Evolutionary conservation across 1,284 basidiomycete species (phyloP).

Genomic region (Ganoderma resinaceum): DNA sequence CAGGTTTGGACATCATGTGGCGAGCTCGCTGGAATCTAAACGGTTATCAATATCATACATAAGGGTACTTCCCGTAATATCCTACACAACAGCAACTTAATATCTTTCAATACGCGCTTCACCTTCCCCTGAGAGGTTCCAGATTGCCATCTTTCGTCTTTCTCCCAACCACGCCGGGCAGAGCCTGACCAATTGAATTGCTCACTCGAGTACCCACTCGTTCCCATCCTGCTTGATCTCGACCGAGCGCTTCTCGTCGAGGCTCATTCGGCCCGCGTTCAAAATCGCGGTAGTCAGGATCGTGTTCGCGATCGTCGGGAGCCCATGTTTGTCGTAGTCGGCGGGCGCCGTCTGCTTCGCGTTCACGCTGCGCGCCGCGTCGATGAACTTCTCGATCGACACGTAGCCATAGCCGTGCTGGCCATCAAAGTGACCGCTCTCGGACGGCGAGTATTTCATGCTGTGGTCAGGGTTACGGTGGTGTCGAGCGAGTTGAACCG

Average conservation of each 20-base stretch:
- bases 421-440: slow-evolving; percentile 91
- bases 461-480: slow-evolving; percentile 45
- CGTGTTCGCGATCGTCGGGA: slow-evolving; percentile 90
- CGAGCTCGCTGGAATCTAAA: not conserved
- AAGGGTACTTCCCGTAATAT: not conserved
- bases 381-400: slow-evolving; percentile 93
- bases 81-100: not conserved
- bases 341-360: slow-evolving; percentile 66
- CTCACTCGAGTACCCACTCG: slow-evolving; percentile 75
- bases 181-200: not conserved
- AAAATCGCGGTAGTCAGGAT: slow-evolving; percentile 92
- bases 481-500: not conserved
- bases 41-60: not conserved
- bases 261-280: slow-evolving; percentile 86
- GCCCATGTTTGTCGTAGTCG: slow-evolving; percentile 81
- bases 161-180: not conserved
- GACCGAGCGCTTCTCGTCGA: slow-evolving; percentile 88
- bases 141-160: not conserved
- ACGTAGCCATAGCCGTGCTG: slow-evolving; percentile 92
- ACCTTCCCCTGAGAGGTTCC: not conserved
- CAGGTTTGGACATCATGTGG: not conserved
- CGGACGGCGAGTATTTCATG: slow-evolving; percentile 94
- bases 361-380: slow-evolving; percentile 81
- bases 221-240: slow-evolving; percentile 69
- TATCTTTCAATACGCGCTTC: not conserved